These are phyloP conservation scores for Calocybe cyanea DNA, from an alignment of 768 basidiomycete genomes.

Conservation along the genomic window DNA sequence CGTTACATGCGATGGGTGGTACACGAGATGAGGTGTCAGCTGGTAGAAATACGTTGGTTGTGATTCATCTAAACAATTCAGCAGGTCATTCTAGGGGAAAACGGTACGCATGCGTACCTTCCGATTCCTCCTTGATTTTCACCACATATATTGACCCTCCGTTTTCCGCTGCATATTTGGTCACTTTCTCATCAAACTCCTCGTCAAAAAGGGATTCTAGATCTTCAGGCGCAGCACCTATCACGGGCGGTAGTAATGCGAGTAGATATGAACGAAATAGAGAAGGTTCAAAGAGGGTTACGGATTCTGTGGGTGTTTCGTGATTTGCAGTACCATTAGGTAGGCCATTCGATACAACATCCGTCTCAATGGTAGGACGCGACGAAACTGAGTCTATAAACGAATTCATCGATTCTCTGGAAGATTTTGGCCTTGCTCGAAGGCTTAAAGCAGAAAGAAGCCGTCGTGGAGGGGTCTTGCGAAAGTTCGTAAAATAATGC, in stretches of 20 bases:
- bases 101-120: conserved; percentile 44
- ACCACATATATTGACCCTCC: conserved; percentile 80
- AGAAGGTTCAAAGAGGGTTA: conserved; percentile 57
- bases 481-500: conserved; percentile 25
- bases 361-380: conserved; percentile 18
- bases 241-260: conserved; percentile 71
- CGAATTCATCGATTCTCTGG: conserved; percentile 13
- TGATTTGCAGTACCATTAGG: conserved; percentile 26
- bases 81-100: neutral
- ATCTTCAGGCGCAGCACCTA: conserved; percentile 68
- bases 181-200: conserved; percentile 71
- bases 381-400: conserved; percentile 11
- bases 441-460: conserved; percentile 13
- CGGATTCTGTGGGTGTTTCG: conserved; percentile 21
- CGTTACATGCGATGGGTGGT: conserved; percentile 74
- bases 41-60: conserved; percentile 62
- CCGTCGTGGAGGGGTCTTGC: conserved; percentile 23
- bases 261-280: conserved; percentile 70
- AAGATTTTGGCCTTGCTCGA: conserved; percentile 15
- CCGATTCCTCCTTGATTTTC: conserved; percentile 69
- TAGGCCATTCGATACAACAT: conserved; percentile 21
- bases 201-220: conserved; percentile 66
- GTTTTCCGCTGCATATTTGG: conserved; percentile 71
- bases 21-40: conserved; percentile 69
- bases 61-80: conserved; percentile 50